A percentile compares a stretch with the other conserved stretches of the same genome.
Conservation (phyloP, 768 basidiomycete genomes). For the Neoboletus subvelutipes region DNA sequence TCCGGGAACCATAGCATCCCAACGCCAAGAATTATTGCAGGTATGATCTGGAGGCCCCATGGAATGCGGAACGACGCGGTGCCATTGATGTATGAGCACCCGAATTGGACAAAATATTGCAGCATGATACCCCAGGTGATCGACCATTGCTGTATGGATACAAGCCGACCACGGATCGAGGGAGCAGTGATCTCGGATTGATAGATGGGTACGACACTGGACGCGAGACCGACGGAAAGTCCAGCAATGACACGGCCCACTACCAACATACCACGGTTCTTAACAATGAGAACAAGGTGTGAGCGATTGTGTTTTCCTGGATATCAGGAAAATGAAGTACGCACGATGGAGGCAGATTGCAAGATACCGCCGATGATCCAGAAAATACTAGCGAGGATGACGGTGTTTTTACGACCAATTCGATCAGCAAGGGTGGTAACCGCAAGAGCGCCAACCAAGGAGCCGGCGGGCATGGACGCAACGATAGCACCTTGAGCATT, state of each 20-base stretch:
- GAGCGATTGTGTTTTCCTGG: not conserved
- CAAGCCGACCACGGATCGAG: conserved; percentile 69
- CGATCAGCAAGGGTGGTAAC: conserved; percentile 64
- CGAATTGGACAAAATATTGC: conserved; percentile 75
- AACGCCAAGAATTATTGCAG: conserved; percentile 63
- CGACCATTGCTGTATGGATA: conserved; percentile 78
- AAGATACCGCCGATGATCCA: conserved; percentile 74
- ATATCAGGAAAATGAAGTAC: conserved; percentile 8
- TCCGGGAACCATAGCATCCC: conserved; percentile 73
- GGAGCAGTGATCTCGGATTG: conserved; percentile 76
- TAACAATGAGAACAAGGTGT: not conserved
- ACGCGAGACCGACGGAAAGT: conserved; percentile 63
- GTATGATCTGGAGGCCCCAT: conserved; percentile 79
- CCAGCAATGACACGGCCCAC: conserved; percentile 69
- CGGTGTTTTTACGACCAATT: conserved; percentile 62
- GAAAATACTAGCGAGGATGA: conserved; percentile 65
- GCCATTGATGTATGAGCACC: conserved; percentile 66
- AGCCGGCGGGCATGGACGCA: conserved; percentile 76
- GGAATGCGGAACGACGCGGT: conserved; percentile 76
- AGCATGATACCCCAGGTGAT: conserved; percentile 79
- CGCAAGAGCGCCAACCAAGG: conserved; percentile 61
- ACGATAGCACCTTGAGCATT: conserved; percentile 70
- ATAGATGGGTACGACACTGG: conserved; percentile 69
- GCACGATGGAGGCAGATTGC: conserved; percentile 58
- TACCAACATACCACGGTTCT: conserved; percentile 77